Evolutionary conservation across 108 stramenopile species (phyloP).

Genomic region (Ochromonas danica): DNA sequence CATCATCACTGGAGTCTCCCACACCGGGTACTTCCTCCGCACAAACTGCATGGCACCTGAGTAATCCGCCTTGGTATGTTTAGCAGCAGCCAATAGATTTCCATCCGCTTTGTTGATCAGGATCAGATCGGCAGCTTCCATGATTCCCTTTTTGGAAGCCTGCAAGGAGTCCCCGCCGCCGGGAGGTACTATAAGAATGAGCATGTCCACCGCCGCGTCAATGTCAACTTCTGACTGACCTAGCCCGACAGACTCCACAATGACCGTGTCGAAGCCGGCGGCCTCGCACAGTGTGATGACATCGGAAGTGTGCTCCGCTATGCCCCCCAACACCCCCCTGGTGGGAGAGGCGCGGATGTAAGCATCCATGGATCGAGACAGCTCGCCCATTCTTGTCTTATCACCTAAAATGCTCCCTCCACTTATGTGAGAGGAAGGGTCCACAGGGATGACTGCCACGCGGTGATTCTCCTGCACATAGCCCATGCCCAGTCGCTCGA

Average conservation of each 20-base stretch:
- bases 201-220: constrained; percentile 77
- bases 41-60: constrained; percentile 9
- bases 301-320: constrained; percentile 85
- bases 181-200: constrained; percentile 83
- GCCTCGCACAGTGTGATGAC: constrained; percentile 82
- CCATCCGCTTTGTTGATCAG: constrained; percentile 96
- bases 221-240: constrained; percentile 92
- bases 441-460: constrained; percentile 82
- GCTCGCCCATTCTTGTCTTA: constrained; percentile 90
- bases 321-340: constrained; percentile 81
- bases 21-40: neutral
- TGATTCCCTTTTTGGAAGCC: constrained; percentile 94
- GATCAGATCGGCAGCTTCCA: constrained; percentile 89
- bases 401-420: constrained; percentile 97
- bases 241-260: constrained; percentile 94
- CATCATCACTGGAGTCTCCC: neutral
- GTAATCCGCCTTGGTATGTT: constrained; percentile 35
- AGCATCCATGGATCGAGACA: constrained; percentile 66
- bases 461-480: constrained; percentile 39
- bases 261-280: constrained; percentile 79
- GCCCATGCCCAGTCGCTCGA: constrained; percentile 48
- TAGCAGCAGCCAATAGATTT: constrained; percentile 40
- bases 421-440: constrained; percentile 77
- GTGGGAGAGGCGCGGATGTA: constrained; percentile 91
- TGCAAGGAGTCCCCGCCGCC: constrained; percentile 92